Conservation (phyloP, 495 filamentous ascomycete species). For the Hypoxylon fuscum region DNA sequence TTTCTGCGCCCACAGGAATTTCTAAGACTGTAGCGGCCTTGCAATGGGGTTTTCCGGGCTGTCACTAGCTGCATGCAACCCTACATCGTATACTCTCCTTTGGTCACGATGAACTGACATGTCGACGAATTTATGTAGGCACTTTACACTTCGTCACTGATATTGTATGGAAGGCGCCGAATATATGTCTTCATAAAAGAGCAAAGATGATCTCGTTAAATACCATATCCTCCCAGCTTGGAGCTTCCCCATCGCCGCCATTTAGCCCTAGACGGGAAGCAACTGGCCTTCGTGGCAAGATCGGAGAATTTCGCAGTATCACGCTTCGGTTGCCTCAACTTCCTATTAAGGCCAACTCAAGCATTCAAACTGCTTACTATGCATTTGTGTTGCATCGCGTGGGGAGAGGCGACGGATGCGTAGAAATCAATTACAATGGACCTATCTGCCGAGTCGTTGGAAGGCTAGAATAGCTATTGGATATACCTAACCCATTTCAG, state of each 20-base stretch:
- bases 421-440: neutral
- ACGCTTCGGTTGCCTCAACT: conserved; percentile 14
- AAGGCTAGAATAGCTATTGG: neutral
- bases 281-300: neutral
- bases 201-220: no score
- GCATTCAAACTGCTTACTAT: conserved; percentile 19
- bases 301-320: conserved; percentile 6
- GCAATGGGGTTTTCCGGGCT: neutral
- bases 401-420: neutral
- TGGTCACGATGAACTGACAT: no score
- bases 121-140: no score
- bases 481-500: neutral
- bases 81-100: conserved; percentile 4
- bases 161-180: no score
- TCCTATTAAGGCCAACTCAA: conserved; percentile 4
- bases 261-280: no score
- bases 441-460: neutral
- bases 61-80: conserved; percentile 24
- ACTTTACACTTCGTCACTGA: no score
- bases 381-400: conserved; percentile 19
- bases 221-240: no score
- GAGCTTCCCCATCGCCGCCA: no score
- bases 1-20: conserved; percentile 25
- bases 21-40: neutral
- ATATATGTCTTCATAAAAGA: no score